Evolutionary conservation across 1,284 basidiomycete genomes (phyloP).

Genomic region (Cystobasidium slooffiae): DNA sequence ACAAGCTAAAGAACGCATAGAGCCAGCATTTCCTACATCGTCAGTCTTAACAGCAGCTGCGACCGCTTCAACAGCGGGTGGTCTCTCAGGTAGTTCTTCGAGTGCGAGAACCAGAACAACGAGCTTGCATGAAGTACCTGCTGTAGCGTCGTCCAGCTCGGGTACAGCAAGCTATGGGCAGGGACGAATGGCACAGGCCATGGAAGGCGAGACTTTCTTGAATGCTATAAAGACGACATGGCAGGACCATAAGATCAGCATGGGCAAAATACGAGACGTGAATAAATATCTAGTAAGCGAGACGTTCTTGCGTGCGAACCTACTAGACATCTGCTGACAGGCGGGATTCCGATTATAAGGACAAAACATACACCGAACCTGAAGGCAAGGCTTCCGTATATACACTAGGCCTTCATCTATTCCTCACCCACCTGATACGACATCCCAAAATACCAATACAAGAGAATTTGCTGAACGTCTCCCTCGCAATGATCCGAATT

Average conservation of each 20-base stretch:
- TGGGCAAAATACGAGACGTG: constrained; percentile 86
- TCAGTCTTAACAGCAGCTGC: constrained; percentile 59
- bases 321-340: too few species aligned
- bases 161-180: constrained; percentile 37
- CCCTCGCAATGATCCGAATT: constrained; percentile 83
- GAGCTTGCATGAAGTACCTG: constrained; percentile 43
- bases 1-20: constrained; percentile 75
- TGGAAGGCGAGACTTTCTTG: constrained; percentile 80
- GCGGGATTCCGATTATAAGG: constrained; percentile 61
- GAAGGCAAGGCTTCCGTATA: constrained; percentile 65
- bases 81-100: constrained; percentile 48
- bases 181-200: constrained; percentile 52
- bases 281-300: constrained; percentile 89
- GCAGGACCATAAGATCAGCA: constrained; percentile 90
- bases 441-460: constrained; percentile 70
- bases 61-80: constrained; percentile 49
- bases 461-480: constrained; percentile 75
- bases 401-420: constrained; percentile 81
- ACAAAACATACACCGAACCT: constrained; percentile 62
- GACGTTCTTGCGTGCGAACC: too few species aligned
- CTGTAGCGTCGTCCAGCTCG: constrained; percentile 44
- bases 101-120: constrained; percentile 38
- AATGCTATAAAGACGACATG: constrained; percentile 84
- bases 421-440: constrained; percentile 79
- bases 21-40: constrained; percentile 75